Evolutionary conservation across 352 stramenopile genomes (phyloP).

Genomic region (Phytophthora pini): DNA sequence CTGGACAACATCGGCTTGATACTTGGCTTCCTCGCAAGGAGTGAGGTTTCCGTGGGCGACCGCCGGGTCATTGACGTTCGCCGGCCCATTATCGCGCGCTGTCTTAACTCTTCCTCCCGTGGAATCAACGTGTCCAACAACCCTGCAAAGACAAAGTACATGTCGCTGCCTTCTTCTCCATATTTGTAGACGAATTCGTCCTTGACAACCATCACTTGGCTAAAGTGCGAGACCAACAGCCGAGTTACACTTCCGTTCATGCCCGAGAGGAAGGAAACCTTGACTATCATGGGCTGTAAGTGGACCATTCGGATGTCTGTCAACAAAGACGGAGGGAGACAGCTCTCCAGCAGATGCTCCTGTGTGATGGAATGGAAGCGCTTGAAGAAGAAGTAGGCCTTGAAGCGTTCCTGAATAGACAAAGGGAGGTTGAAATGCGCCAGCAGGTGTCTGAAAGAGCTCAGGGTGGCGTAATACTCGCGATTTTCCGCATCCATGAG

Average conservation of each 20-base stretch:
- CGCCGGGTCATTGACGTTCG: constrained; percentile 4
- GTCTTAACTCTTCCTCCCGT: constrained; percentile 34
- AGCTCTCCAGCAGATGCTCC: constrained; percentile 68
- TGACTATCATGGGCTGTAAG: constrained; percentile 72
- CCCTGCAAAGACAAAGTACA: constrained; percentile 82
- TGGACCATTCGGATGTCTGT: constrained; percentile 76
- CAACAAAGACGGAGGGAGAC: constrained; percentile 66
- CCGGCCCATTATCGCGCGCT: constrained; percentile 5
- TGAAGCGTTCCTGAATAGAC: constrained; percentile 48
- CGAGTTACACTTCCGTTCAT: constrained; percentile 66
- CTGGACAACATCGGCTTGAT: constrained; percentile 21
- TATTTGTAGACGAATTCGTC: constrained; percentile 74
- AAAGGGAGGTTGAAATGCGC: constrained; percentile 58
- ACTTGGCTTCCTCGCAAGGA: constrained; percentile 34
- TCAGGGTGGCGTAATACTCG: constrained; percentile 64
- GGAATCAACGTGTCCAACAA: constrained; percentile 56
- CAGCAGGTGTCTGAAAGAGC: constrained; percentile 58
- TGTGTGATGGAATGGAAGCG: constrained; percentile 78
- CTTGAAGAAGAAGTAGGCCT: constrained; percentile 79
- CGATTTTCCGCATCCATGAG: constrained; percentile 75
- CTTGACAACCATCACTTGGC: constrained; percentile 62
- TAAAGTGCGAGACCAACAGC: constrained; percentile 75
- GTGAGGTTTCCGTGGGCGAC: constrained; percentile 10
- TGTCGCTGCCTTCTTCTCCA: constrained; percentile 68
- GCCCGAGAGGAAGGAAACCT: constrained; percentile 63